Base-by-base conservation (phyloP, 148 eudicot species). In the Rhododendron griersonianum region DNA sequence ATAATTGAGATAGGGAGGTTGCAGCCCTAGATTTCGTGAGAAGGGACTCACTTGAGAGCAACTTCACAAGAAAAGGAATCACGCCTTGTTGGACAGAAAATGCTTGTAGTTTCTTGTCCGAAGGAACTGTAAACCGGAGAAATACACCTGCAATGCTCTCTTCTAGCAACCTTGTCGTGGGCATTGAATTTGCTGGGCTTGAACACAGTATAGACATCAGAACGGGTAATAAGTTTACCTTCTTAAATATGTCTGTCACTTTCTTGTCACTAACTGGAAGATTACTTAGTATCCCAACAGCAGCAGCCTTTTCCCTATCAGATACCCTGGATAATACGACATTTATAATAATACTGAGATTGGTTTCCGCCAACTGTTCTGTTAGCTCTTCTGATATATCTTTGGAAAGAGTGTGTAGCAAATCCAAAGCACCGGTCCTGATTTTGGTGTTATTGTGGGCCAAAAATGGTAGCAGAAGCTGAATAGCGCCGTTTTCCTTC, bases 251-350 rank as follows among this genome's bases (percentile, higher is more conserved):
- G 1, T 93, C 94, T 0, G 94, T 93, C 4, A 88, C 89, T 85
- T 91, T 93, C 80, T 88, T 93, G 82, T 94, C 93, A 21, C 83
- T 83, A n/a, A 90, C 83, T 0, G 96, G 98, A 59, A 95, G 86
- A 83, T 93, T 95, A 71, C 98, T 89, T 51, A 97, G 87, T 77
- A 97, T 90, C 9, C 96, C 96, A 59, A 93, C 85, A 55, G 95
- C 93, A 83, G 90, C 93, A 18, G 91, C 95, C 87, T 87, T 95
- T 91, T 95, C 98, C 25, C 71, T 65, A n/a, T 93, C 94, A 2
- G 89, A 86, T 8, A 77, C 57, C 15, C 95, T 87, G 21, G 95
- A 87, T 50, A 94, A 91, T 82, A 94, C 81, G 3, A 95, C 88
- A 50, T 77, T 85, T 37, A 92, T 87, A 37, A 97, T 78, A 4